A percentile compares a stretch with the other conserved stretches of the same genome.
phyloP scores from a whole-genome alignment of 2,329 filamentous ascomycete genomes.

The Scorias spongiosa region DNA sequence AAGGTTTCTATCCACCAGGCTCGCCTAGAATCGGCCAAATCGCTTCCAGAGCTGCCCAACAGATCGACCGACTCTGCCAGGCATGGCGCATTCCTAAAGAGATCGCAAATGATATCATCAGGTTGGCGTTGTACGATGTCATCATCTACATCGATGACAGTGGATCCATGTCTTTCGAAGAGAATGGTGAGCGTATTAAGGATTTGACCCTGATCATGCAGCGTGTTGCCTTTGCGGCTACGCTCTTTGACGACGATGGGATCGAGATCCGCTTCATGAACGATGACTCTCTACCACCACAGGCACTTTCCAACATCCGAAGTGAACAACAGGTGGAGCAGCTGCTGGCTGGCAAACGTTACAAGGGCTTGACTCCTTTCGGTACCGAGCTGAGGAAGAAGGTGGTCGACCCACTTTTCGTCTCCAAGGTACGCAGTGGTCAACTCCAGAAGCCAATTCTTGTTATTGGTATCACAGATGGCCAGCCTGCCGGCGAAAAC shows the following conservation, averaged over 20 bases:
- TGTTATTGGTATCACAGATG: constrained; percentile 51
- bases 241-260: constrained; percentile 54
- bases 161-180: constrained; percentile 55
- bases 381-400: constrained; percentile 47
- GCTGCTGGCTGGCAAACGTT: constrained; percentile 43
- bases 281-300: constrained; percentile 32
- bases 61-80: constrained; percentile 40
- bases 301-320: constrained; percentile 38
- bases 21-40: constrained; percentile 36
- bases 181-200: constrained; percentile 50
- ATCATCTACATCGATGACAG: constrained; percentile 53
- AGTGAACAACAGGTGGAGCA: constrained; percentile 42
- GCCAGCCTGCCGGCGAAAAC: constrained; percentile 49
- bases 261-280: constrained; percentile 59
- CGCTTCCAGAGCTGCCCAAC: constrained; percentile 31
- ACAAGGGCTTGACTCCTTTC: constrained; percentile 52
- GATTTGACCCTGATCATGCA: constrained; percentile 50
- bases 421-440: constrained; percentile 35
- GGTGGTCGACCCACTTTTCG: constrained; percentile 46
- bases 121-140: constrained; percentile 47
- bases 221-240: constrained; percentile 48
- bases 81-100: constrained; percentile 43
- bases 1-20: constrained; percentile 43
- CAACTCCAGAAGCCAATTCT: constrained; percentile 48
- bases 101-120: constrained; percentile 48